Conservation (phyloP, 2,329 filamentous ascomycete genomes). For the Colletotrichum lupini region DNA sequence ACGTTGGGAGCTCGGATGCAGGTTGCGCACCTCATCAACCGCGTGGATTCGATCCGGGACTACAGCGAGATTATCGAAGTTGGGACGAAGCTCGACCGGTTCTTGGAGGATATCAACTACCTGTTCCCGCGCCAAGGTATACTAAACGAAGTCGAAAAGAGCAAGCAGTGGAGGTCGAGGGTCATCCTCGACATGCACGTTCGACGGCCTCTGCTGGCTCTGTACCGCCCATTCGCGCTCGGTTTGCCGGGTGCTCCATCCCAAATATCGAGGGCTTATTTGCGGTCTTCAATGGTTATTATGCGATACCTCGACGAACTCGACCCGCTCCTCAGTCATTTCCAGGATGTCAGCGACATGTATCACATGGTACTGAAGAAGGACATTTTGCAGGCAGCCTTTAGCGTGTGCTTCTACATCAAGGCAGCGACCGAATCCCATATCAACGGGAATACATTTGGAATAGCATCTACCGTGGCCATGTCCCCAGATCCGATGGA, state of each 20-base stretch:
- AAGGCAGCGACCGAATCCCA: constrained; percentile 43
- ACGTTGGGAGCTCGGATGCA: constrained; percentile 61
- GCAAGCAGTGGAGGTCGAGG: constrained; percentile 62
- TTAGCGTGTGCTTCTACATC: constrained; percentile 68
- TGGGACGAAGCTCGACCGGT: constrained; percentile 63
- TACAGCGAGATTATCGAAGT: constrained; percentile 65
- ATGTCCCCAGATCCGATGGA: constrained; percentile 49
- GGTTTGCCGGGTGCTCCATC: constrained; percentile 60
- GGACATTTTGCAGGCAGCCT: constrained; percentile 65
- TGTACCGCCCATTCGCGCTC: constrained; percentile 67
- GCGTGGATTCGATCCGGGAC: constrained; percentile 63
- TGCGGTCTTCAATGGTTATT: constrained; percentile 66
- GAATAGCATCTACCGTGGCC: constrained; percentile 39
- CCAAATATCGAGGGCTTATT: constrained; percentile 63
- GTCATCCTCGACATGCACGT: constrained; percentile 66
- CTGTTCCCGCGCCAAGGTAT: constrained; percentile 60
- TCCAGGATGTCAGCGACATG: constrained; percentile 61
- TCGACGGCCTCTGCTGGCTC: constrained; percentile 60
- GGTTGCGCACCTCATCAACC: constrained; percentile 61
- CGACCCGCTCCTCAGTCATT: constrained; percentile 58
- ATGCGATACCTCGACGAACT: constrained; percentile 66
- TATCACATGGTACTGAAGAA: constrained; percentile 64
- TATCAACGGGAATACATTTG: constrained; percentile 26
- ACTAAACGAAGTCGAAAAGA: constrained; percentile 55
- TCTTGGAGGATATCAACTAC: constrained; percentile 65